These are phyloP conservation scores for Plasmodiophora brassicae DNA, from an alignment of 208 protist genomes.

Conservation along the genomic window DNA sequence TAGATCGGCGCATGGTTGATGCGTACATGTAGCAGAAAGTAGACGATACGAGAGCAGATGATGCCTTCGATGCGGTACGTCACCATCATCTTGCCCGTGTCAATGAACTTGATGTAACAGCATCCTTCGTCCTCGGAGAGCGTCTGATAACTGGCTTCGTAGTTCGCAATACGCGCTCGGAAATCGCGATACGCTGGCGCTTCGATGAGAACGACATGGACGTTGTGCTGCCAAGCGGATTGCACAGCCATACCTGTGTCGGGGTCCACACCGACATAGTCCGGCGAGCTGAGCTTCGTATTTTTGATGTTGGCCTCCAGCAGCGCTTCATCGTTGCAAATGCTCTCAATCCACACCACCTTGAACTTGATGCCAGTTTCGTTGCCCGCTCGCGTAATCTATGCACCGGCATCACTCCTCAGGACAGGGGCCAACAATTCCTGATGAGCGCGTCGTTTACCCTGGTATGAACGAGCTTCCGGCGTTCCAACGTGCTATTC, in stretches of 20 bases:
- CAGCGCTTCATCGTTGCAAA: conserved; percentile 16
- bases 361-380: not conserved
- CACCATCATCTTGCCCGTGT: conserved; percentile 48
- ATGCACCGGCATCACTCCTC: too few species aligned
- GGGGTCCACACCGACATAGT: conserved; percentile 13
- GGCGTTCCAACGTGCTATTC: conserved; percentile 48
- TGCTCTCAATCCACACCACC: conserved; percentile 35
- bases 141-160: conserved; percentile 41
- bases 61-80: not conserved
- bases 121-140: conserved; percentile 38
- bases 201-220: not conserved
- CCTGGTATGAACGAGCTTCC: not conserved
- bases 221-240: not conserved
- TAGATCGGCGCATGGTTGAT: conserved; percentile 29
- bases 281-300: not conserved
- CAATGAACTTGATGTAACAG: conserved; percentile 53
- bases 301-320: conserved; percentile 15
- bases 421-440: too few species aligned
- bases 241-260: not conserved
- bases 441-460: too few species aligned
- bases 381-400: not conserved
- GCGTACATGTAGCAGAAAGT: conserved; percentile 32
- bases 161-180: conserved; percentile 45
- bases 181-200: not conserved
- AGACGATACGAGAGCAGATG: conserved; percentile 5